These are phyloP conservation scores for Spathaspora girioi DNA, from an alignment of 805 yeast species.

Conservation along the genomic window DNA sequence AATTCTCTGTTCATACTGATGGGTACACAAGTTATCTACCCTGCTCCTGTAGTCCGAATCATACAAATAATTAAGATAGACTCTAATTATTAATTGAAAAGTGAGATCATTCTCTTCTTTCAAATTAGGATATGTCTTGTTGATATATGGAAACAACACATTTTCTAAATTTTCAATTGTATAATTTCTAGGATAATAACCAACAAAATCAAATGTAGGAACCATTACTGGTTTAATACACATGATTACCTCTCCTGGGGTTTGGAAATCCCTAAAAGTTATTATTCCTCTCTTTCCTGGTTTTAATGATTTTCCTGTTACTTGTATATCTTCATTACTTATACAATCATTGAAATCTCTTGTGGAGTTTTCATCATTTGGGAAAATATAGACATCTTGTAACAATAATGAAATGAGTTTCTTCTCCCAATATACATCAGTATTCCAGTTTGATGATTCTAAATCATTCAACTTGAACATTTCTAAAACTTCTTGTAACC, in stretches of 20 bases:
- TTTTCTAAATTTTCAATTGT: neutral
- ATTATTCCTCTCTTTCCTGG: conserved; percentile 5
- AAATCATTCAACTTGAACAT: neutral
- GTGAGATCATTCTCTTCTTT: neutral
- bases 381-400: conserved; percentile 4
- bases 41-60: neutral
- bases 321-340: conserved; percentile 3
- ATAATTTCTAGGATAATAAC: neutral
- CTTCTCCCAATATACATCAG: neutral
- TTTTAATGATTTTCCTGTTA: conserved; percentile 1
- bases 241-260: conserved; percentile 1
- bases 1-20: conserved; percentile 2
- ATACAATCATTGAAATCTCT: conserved; percentile 5
- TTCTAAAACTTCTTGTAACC: neutral
- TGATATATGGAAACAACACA: neutral
- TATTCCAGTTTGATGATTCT: neutral
- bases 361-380: conserved; percentile 6
- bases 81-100: neutral
- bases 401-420: neutral
- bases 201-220: neutral
- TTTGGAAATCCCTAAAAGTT: neutral
- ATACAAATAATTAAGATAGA: conserved; percentile 1
- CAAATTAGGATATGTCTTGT: neutral
- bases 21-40: conserved; percentile 7
- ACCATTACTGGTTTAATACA: neutral